Evolutionary conservation across 2,329 filamentous ascomycete species (phyloP).

Genomic region (Pyricularia pennisetigena): DNA sequence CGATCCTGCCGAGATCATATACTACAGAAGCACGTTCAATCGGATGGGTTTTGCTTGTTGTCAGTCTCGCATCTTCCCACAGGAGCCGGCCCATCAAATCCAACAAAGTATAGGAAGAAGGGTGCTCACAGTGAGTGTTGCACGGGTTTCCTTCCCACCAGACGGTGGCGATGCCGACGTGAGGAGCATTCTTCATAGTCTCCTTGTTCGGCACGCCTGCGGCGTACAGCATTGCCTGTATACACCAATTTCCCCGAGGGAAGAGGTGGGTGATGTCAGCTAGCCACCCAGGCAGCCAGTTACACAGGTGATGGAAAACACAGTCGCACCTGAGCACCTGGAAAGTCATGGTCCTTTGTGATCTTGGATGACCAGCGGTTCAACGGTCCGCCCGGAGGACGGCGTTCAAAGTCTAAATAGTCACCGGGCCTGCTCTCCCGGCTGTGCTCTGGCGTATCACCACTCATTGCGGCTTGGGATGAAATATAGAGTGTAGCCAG

Average conservation of each 20-base stretch:
- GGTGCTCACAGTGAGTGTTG: conserved; percentile 48
- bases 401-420: conserved; percentile 41
- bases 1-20: conserved; percentile 76
- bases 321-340: conserved; percentile 66
- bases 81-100: neutral
- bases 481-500: neutral
- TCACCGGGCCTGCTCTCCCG: conserved; percentile 36
- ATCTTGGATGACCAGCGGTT: conserved; percentile 81
- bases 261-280: neutral
- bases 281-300: neutral
- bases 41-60: no score
- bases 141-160: conserved; percentile 99
- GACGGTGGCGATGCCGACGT: conserved; percentile 82
- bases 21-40: conserved; percentile 33
- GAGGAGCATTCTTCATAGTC: conserved; percentile 81
- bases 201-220: conserved; percentile 77
- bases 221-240: conserved; percentile 85
- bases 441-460: neutral
- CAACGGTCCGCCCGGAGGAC: conserved; percentile 46
- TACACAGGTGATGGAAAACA: neutral
- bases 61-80: neutral
- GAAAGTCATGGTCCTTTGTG: conserved; percentile 81
- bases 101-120: neutral
- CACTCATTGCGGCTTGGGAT: neutral
- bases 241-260: neutral